A percentile compares a stretch with the other conserved stretches of the same genome.
Conservation (phyloP, 495 filamentous ascomycete genomes). For the Halenospora varia region DNA sequence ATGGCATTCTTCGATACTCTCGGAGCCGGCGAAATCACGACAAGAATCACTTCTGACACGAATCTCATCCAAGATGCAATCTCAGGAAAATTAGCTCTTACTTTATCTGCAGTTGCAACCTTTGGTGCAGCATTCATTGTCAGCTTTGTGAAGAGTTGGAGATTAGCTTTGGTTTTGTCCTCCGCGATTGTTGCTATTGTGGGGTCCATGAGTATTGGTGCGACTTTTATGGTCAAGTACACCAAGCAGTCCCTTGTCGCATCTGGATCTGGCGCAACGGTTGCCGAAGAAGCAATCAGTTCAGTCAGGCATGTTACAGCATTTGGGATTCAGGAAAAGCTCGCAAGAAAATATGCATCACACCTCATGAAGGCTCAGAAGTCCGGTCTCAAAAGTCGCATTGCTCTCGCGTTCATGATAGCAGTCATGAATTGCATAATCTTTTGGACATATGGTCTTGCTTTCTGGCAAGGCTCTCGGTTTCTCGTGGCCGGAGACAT, state of each 20-base stretch:
- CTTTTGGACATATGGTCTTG: conserved; percentile 57
- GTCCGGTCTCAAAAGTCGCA: conserved; percentile 51
- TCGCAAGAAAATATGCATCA: conserved; percentile 43
- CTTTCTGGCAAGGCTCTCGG: conserved; percentile 56
- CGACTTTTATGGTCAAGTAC: conserved; percentile 37
- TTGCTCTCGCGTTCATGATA: conserved; percentile 57
- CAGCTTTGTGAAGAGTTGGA: conserved; percentile 54
- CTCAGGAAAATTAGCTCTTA: conserved; percentile 60
- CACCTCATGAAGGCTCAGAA: conserved; percentile 45
- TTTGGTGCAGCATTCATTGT: conserved; percentile 60
- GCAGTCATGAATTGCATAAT: conserved; percentile 45
- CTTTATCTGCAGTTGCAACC: conserved; percentile 49
- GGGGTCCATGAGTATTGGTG: conserved; percentile 55
- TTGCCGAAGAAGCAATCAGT: conserved; percentile 47
- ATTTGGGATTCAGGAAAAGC: conserved; percentile 37
- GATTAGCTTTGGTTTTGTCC: conserved; percentile 23
- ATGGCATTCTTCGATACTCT: conserved; percentile 37
- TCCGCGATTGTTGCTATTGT: conserved; percentile 48
- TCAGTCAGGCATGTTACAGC: conserved; percentile 48
- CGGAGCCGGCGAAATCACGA: conserved; percentile 29
- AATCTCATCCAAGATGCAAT: conserved; percentile 43
- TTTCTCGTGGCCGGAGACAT: conserved; percentile 9
- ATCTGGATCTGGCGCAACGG: conserved; percentile 42
- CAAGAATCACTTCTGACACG: conserved; percentile 39
- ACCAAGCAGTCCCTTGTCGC: conserved; percentile 52